Evolutionary conservation across 352 stramenopile species (phyloP).

Genomic region (Pythium chondricola): DNA sequence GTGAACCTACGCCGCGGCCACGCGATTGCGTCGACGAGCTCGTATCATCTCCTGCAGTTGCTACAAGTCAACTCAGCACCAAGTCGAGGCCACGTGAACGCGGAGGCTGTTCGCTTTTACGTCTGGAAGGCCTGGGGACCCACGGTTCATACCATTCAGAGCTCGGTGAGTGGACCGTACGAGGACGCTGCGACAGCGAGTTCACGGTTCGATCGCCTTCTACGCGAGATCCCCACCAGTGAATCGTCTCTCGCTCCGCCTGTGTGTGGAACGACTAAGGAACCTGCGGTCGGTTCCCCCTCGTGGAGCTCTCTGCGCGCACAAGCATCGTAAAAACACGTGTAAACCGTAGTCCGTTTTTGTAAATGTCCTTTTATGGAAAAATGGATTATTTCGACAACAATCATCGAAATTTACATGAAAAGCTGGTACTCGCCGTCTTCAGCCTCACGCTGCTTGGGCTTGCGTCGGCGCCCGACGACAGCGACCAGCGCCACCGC

Average conservation of each 20-base stretch:
- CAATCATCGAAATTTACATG: too few relatives aligned
- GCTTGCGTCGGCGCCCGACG: slow-evolving; percentile 6
- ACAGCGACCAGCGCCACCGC: slow-evolving; percentile 10
- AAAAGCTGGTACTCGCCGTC: slow-evolving; percentile 14
- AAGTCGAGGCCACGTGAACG: background rate
- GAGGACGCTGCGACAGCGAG: background rate
- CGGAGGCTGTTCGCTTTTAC: background rate
- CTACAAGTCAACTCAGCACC: background rate
- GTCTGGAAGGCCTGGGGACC: slow-evolving; percentile 8
- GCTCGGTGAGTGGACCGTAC: slow-evolving; percentile 1
- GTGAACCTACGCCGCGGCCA: slow-evolving; percentile 1
- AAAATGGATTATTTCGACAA: too few relatives aligned
- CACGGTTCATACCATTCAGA: background rate
- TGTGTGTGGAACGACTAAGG: too few relatives aligned
- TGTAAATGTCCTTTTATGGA: too few relatives aligned
- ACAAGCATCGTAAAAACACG: too few relatives aligned
- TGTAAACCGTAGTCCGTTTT: too few relatives aligned
- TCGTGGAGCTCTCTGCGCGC: too few relatives aligned
- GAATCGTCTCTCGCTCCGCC: too few relatives aligned
- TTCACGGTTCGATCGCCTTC: slow-evolving; percentile 4
- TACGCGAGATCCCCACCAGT: background rate
- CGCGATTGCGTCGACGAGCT: background rate
- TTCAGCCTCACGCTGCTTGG: background rate
- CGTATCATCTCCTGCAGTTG: slow-evolving; percentile 1
- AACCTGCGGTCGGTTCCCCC: too few relatives aligned